Evolutionary conservation across 306 rosid species (phyloP).

Genomic region (Vigna nakashimae): DNA sequence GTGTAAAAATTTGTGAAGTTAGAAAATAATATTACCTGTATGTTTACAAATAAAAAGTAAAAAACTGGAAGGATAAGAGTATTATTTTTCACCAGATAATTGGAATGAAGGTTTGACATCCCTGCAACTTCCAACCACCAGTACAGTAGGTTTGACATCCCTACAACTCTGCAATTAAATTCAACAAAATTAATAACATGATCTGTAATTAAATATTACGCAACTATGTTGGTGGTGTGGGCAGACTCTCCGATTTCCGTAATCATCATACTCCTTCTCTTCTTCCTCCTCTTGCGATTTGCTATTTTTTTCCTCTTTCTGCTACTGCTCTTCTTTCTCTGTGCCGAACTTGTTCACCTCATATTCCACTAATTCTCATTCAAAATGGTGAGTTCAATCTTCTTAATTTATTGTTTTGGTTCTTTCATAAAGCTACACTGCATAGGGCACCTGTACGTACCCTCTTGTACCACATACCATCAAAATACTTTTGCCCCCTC

Average conservation of each 20-base stretch:
- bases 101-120: not conserved
- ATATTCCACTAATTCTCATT: conserved; percentile 42
- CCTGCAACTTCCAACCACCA: not conserved
- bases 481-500: too few relatives aligned
- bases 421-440: too few relatives aligned
- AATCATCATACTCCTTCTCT: conserved; percentile 56
- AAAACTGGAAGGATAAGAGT: not conserved
- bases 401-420: too few relatives aligned
- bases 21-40: too few relatives aligned
- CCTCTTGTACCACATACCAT: too few relatives aligned
- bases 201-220: not conserved
- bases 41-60: too few relatives aligned
- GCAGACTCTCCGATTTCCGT: conserved; percentile 67
- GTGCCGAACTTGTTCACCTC: conserved; percentile 59
- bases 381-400: conserved; percentile 54
- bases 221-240: conserved; percentile 49
- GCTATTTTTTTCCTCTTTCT: conserved; percentile 57
- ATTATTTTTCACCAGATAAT: not conserved
- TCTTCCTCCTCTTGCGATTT: conserved; percentile 59
- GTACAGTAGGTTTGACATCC: not conserved
- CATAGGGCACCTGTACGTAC: too few relatives aligned
- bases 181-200: too few relatives aligned
- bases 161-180: not conserved
- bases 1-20: too few relatives aligned
- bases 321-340: conserved; percentile 60